Base-by-base conservation (phyloP, 2,329 filamentous ascomycete species). In the Aspergillus felis region DNA sequence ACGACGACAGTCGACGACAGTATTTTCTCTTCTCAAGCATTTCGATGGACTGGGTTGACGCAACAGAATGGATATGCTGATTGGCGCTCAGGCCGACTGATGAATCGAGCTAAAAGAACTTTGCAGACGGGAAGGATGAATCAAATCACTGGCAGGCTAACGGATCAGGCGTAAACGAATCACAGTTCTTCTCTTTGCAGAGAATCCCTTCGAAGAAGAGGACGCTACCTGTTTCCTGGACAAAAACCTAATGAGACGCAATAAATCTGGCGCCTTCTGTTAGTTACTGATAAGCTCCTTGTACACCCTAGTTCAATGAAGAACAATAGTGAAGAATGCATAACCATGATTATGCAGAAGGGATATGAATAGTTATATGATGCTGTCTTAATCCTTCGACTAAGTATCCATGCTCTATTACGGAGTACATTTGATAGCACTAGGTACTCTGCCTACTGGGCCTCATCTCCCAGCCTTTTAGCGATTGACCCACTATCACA, bases 401-500 rank as follows among this genome's bases (percentile, higher is more conserved):
- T 38, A 35, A 14, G 12, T 17, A 38, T 17, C 14, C 32, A 38
- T 38, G 32, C 32, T 17, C 5, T 7, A 17, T 35, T 38, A 38
- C 22, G 22, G 22, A 22, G 22, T 22, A 22, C 6, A 17, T 38
- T 17, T n/a, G 4, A 17, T 17, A 38, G 32, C n/a, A n/a, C n/a
- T n/a, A n/a, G n/a, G n/a, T n/a, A n/a, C n/a, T n/a, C n/a, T n/a
- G n/a, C n/a, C 32, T 35, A 35, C 32, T 17, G 32, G 14, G 32
- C 32, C 5, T 38, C 14, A 44, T 44, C 12, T 24, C 44, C 24
- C 44, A 47, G 12, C 44, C 22, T 24, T 6, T 24, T 6, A 46
- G 44, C 12, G 44, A 47, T 44, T 24, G 69, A 71, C 68, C 69
- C 70, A 62, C 70, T 64, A 69, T 72, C 70, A 72, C 69, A 71